Percentiles rank a stretch among this genome's conserved stretches.
Evolutionary conservation across 805 yeast species (phyloP).

Genomic region (Lipomyces anomalus): DNA sequence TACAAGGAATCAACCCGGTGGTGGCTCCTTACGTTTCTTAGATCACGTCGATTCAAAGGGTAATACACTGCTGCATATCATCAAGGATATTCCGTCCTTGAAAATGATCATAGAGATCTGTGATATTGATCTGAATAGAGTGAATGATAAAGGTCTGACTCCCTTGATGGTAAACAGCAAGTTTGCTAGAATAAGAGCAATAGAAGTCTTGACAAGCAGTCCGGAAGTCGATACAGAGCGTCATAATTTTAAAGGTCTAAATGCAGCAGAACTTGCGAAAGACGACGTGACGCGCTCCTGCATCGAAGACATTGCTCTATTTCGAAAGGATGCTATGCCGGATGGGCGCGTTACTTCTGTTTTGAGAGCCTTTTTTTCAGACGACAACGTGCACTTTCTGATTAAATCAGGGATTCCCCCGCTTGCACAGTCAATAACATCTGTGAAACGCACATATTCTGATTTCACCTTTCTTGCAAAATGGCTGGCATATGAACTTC

Average conservation of each 20-base stretch:
- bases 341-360: constrained; percentile 23
- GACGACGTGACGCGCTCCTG: constrained; percentile 25
- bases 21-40: constrained; percentile 29
- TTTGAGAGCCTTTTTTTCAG: constrained; percentile 23
- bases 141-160: constrained; percentile 53
- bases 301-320: constrained; percentile 26
- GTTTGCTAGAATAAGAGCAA: constrained; percentile 59
- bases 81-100: constrained; percentile 45
- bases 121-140: constrained; percentile 51
- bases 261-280: constrained; percentile 34
- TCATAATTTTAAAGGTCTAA: constrained; percentile 29
- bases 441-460: constrained; percentile 30
- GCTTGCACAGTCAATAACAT: constrained; percentile 15
- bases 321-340: constrained; percentile 12
- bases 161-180: constrained; percentile 69
- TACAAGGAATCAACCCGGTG: constrained; percentile 17
- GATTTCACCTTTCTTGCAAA: constrained; percentile 34
- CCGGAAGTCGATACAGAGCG: constrained; percentile 43
- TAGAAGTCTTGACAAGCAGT: constrained; percentile 46
- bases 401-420: constrained; percentile 23
- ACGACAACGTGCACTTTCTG: constrained; percentile 24
- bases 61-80: constrained; percentile 69
- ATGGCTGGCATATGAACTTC: constrained; percentile 33
- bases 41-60: constrained; percentile 71
- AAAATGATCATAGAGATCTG: constrained; percentile 37